phyloP scores from a whole-genome alignment of 805 yeast species.

The Pichia membranifaciens region DNA sequence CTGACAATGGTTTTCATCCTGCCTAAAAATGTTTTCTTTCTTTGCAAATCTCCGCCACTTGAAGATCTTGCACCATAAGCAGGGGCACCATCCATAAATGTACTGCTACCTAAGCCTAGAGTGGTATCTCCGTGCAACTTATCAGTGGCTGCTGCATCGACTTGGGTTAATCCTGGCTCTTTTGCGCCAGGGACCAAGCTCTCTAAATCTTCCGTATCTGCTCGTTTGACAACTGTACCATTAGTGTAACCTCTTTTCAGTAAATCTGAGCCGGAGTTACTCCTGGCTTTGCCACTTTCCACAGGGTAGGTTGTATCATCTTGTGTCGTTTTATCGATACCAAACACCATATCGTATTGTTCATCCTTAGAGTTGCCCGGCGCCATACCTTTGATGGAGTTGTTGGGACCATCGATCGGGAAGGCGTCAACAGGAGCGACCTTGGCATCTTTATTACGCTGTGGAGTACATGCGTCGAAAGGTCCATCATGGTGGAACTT shows the following conservation, averaged over 20 bases:
- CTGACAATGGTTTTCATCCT: conserved; percentile 73
- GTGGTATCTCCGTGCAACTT: conserved; percentile 84
- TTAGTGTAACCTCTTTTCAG: conserved; percentile 22
- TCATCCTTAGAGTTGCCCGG: conserved; percentile 50
- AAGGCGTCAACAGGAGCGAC: conserved; percentile 93
- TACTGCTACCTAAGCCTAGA: conserved; percentile 84
- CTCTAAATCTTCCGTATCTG: conserved; percentile 22
- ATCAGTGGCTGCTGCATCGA: conserved; percentile 53
- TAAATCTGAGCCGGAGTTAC: conserved; percentile 1
- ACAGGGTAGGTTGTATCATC: conserved; percentile 36
- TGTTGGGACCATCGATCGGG: conserved; percentile 94
- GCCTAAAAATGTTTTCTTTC: conserved; percentile 77
- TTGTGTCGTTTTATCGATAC: conserved; percentile 46
- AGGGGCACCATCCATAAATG: conserved; percentile 95
- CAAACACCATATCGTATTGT: conserved; percentile 72
- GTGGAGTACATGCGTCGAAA: conserved; percentile 97
- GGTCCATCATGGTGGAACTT: conserved; percentile 99
- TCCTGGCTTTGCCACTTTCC: conserved; percentile 12
- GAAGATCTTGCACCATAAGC: conserved; percentile 39
- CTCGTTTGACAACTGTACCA: conserved; percentile 28
- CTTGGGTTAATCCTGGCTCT: conserved; percentile 50
- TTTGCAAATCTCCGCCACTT: conserved; percentile 48
- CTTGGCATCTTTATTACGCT: conserved; percentile 68
- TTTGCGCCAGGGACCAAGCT: conserved; percentile 33
- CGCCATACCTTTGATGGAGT: conserved; percentile 66